Evolutionary conservation across 495 filamentous ascomycete species (phyloP).

Genomic region (Penicillium canariense): DNA sequence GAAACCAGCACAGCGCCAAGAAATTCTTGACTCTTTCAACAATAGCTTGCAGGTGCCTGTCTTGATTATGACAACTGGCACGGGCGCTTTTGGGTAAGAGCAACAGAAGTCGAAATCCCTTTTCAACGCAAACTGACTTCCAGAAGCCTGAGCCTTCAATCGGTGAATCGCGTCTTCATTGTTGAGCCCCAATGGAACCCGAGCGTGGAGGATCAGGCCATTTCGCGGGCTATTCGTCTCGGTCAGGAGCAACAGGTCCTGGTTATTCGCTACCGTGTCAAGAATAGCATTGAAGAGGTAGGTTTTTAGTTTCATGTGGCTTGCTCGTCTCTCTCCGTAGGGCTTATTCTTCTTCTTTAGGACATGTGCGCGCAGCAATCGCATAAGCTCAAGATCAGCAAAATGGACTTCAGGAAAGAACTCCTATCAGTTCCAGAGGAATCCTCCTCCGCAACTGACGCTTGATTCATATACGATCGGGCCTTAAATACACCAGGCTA

Average conservation of each 20-base stretch:
- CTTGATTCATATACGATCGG: too few species aligned
- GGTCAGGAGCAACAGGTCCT: slow-evolving; percentile 44
- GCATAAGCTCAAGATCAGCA: too few species aligned
- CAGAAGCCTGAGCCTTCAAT: slow-evolving; percentile 7
- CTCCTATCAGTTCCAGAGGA: too few species aligned
- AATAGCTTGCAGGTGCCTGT: neutral
- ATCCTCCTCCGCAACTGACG: too few species aligned
- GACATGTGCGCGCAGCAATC: too few species aligned
- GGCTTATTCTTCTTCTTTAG: too few species aligned
- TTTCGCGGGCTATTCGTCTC: slow-evolving; percentile 44
- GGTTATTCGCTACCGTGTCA: slow-evolving; percentile 43
- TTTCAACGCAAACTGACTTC: neutral
- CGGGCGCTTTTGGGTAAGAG: neutral
- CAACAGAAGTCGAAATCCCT: neutral
- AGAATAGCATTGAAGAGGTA: slow-evolving; percentile 41
- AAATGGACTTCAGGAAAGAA: too few species aligned
- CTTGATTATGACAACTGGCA: neutral
- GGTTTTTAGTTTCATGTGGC: too few species aligned
- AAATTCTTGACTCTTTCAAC: neutral
- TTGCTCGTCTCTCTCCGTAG: too few species aligned
- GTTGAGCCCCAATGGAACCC: slow-evolving; percentile 50
- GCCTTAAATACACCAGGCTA: too few species aligned
- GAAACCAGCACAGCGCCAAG: neutral
- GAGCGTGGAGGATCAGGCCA: slow-evolving; percentile 49
- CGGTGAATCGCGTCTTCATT: slow-evolving; percentile 8